Evolutionary conservation across 2,329 filamentous ascomycete genomes (phyloP), one percentile per base, ranked within the genome.

Genomic region (Alternaria sp.): DNA sequence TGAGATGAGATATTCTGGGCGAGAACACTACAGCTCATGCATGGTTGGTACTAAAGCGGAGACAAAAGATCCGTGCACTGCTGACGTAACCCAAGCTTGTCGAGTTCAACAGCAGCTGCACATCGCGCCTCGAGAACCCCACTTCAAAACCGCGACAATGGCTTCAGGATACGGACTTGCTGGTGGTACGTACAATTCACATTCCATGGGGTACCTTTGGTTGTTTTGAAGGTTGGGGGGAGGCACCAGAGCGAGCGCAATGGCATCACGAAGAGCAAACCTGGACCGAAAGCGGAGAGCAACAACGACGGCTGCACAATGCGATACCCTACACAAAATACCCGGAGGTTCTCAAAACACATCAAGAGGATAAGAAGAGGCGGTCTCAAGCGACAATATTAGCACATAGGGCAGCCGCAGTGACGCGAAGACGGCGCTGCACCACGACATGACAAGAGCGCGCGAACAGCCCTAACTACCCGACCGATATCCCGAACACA

Each of bases 131-230:
- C 40, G 58, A 46, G 59, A 66, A 68, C 67, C 69, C 66, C 68
- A 70, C 69, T 68, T 60, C 51, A 58, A 70, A 71, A 73, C 67
- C 64, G 60, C 72, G 60, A 80, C 71, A 75, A 94, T 94, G 91
- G 85, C 91, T 80, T 93, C 91, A 74, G 91, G 91, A 81, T 94
- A 88, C 79, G 91, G 91, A 79, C 84, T 96, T 79, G 85, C 87
- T 78, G 91, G 91, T 80, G 91, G 91, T 92, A 82, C 72, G 88
- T 83, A 60, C 17, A 51, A 3, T 37, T 4, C 7, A 8, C 7
- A 24, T 37, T n/a, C 11, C 21, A 31, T 29, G 37, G 56, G 31
- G 29, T 10, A 36, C 26, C 11, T 8, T 11, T 21, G 24, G 53
- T 24, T 54, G 49, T 36, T 60, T 61, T 62, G 54, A 49, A 48